Evolutionary conservation across 169 alveolate species (phyloP).

Genomic region (Neospora caninum): DNA sequence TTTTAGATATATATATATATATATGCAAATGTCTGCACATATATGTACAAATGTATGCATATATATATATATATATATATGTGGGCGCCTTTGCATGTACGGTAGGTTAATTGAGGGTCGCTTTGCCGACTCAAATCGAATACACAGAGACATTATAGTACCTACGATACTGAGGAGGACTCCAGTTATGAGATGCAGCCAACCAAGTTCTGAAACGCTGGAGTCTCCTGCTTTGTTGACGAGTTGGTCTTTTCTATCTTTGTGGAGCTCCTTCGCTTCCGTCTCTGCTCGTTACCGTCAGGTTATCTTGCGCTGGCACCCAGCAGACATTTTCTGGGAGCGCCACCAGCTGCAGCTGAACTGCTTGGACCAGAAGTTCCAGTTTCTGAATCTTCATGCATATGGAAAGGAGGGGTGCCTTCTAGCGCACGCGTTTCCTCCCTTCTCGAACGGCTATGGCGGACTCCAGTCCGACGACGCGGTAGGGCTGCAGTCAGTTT

Average conservation of each 20-base stretch:
- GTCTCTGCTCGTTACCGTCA: neutral
- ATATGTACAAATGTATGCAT: neutral
- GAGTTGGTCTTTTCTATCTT: too few species aligned
- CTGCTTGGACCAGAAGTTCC: conserved; percentile 68
- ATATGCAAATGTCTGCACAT: too few species aligned
- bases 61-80: neutral
- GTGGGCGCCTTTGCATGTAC: too few species aligned
- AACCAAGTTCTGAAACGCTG: too few species aligned
- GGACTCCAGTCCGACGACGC: conserved; percentile 62
- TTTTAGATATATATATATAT: neutral
- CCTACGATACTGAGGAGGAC: too few species aligned
- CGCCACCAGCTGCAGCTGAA: conserved; percentile 61
- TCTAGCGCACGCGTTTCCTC: conserved; percentile 65
- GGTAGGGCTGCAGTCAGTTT: neutral
- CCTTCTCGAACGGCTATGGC: conserved; percentile 68
- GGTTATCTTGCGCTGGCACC: conserved; percentile 69
- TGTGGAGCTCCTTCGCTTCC: too few species aligned
- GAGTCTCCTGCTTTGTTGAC: too few species aligned
- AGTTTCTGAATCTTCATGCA: conserved; percentile 65
- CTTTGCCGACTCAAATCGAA: too few species aligned
- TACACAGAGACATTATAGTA: too few species aligned
- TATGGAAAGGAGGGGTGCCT: conserved; percentile 69
- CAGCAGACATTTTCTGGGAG: conserved; percentile 64
- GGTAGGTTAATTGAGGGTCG: too few species aligned
- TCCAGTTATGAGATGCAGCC: too few species aligned